Evolutionary conservation across 495 filamentous ascomycete genomes (phyloP).

Genomic region (Penicillium daleae): DNA sequence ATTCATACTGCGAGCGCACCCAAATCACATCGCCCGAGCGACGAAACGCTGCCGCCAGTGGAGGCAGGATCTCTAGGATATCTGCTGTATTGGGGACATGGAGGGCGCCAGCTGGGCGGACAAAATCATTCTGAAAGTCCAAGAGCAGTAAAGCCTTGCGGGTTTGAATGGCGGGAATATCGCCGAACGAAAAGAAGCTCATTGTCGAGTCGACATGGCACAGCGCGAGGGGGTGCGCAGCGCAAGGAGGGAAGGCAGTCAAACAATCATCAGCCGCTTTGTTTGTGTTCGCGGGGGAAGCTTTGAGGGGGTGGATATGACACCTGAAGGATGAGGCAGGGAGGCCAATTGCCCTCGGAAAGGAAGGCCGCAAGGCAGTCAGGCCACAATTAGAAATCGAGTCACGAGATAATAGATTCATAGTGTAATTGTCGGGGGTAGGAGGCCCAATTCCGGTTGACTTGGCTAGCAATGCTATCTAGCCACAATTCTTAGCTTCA

Average conservation of each 20-base stretch:
- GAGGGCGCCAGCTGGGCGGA: constrained; percentile 69
- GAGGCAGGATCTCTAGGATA: constrained; percentile 67
- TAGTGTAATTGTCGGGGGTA: neutral
- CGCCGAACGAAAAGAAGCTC: constrained; percentile 43
- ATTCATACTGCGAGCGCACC: constrained; percentile 77
- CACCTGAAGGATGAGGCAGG: constrained; percentile 20
- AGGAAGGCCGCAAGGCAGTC: neutral
- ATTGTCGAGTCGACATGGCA: constrained; percentile 35
- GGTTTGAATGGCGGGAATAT: constrained; percentile 62
- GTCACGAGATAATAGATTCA: too few species aligned
- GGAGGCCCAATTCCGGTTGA: neutral
- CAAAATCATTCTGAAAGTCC: constrained; percentile 92
- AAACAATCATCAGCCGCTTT: constrained; percentile 1
- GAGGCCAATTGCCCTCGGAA: neutral
- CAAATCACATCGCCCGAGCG: constrained; percentile 82
- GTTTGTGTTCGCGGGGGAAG: constrained; percentile 10
- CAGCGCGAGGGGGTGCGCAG: neutral
- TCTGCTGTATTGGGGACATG: constrained; percentile 65
- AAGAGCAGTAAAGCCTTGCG: constrained; percentile 83
- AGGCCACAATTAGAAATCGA: neutral
- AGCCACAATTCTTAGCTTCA: neutral
- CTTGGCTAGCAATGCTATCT: neutral
- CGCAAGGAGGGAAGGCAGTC: neutral
- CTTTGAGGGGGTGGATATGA: constrained; percentile 9
- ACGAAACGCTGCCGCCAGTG: constrained; percentile 74